Conservation (phyloP, 78 protist genomes). For the Bodo saltans region DNA sequence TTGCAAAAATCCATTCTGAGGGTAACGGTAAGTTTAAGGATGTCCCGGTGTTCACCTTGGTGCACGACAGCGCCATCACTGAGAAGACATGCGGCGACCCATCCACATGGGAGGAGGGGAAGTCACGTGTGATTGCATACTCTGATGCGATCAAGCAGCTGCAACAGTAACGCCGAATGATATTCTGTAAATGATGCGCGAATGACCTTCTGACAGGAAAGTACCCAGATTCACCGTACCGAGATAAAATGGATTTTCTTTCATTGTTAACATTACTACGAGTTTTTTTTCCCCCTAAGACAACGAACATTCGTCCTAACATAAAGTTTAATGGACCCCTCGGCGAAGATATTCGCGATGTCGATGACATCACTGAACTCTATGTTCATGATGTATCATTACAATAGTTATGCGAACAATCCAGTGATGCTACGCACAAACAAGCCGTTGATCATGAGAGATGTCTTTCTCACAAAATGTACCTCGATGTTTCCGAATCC, state of each 20-base stretch:
- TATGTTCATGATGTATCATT: background rate
- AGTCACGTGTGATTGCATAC: background rate
- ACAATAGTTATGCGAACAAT: background rate
- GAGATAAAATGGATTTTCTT: too few species aligned
- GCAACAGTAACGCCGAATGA: too few species aligned
- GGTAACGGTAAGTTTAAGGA: constrained; percentile 36
- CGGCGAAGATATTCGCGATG: too few species aligned
- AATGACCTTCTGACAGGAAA: too few species aligned
- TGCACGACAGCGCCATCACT: constrained; percentile 11
- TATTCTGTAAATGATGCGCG: too few species aligned
- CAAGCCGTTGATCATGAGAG: background rate
- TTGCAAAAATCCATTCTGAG: constrained; percentile 13
- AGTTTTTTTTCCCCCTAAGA: too few species aligned
- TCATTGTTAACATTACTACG: too few species aligned
- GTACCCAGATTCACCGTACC: too few species aligned
- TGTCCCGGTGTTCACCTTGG: constrained; percentile 28
- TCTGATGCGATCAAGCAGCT: too few species aligned
- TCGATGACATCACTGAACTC: too few species aligned
- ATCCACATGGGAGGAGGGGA: background rate
- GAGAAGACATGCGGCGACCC: constrained; percentile 27
- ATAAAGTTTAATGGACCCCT: too few species aligned
- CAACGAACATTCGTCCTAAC: too few species aligned
- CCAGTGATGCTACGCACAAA: background rate
- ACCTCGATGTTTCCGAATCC: background rate
- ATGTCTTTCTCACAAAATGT: background rate